These are phyloP conservation scores for Nicotiana benthamiana DNA, from an alignment of 257 asterid genomes.

Conservation along the genomic window DNA sequence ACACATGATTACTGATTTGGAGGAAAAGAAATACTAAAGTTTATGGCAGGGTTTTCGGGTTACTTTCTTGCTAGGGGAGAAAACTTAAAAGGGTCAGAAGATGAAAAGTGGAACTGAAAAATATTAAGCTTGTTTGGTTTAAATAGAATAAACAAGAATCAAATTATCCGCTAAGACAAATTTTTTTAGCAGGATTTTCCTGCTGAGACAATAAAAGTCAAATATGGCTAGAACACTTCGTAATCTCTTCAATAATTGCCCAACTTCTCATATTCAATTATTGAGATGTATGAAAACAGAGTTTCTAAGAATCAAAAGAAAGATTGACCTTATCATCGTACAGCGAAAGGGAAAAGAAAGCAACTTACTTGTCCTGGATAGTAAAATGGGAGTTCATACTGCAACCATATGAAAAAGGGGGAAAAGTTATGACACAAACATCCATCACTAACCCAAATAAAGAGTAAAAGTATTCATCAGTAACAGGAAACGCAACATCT, in stretches of 20 bases:
- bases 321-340: neutral
- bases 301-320: neutral
- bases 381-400: slow-evolving; percentile 95
- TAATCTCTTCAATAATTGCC: neutral
- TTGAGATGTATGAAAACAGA: neutral
- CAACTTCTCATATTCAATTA: neutral
- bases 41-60: neutral
- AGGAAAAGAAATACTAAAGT: neutral
- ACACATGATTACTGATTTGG: neutral
- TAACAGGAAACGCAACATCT: neutral
- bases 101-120: neutral
- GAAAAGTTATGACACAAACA: neutral
- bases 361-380: slow-evolving; percentile 89
- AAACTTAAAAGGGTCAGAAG: neutral
- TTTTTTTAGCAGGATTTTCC: neutral
- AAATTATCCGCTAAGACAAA: neutral
- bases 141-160: neutral
- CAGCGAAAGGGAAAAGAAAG: neutral
- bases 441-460: neutral
- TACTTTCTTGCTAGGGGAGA: neutral
- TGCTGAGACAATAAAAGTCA: neutral
- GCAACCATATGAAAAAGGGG: slow-evolving; percentile 30
- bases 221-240: neutral
- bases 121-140: neutral
- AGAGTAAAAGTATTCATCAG: neutral